Conservation (phyloP, 306 rosid species). For the Sindora glabra region DNA sequence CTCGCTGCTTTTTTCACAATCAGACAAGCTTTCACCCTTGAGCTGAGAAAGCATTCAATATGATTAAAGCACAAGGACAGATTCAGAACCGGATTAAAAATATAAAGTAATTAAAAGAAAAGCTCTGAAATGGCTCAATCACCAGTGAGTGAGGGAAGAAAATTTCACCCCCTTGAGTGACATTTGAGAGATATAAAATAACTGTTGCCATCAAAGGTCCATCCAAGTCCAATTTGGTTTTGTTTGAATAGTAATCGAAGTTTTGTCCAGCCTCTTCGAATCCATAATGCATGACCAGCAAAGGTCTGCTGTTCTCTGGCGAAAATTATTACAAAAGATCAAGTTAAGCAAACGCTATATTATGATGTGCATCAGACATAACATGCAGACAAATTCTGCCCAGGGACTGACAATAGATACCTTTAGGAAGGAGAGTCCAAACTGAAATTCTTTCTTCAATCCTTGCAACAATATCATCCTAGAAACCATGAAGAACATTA, state of each 20-base stretch:
- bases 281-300: slow-evolving; percentile 40
- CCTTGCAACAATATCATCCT: slow-evolving; percentile 66
- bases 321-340: not conserved
- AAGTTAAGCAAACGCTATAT: not conserved
- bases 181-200: slow-evolving; percentile 68
- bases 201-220: slow-evolving; percentile 66
- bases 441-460: slow-evolving; percentile 69
- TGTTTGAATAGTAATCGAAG: slow-evolving; percentile 30
- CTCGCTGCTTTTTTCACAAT: slow-evolving; percentile 29
- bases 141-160: slow-evolving; percentile 60
- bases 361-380: not conserved
- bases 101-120: not conserved
- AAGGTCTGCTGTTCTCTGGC: slow-evolving; percentile 56
- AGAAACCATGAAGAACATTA: slow-evolving; percentile 11
- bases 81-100: not conserved
- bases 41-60: slow-evolving; percentile 31
- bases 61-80: not conserved
- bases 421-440: slow-evolving; percentile 93
- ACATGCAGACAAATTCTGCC: not conserved
- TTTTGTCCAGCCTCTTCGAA: slow-evolving; percentile 29
- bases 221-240: slow-evolving; percentile 29
- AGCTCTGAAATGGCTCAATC: not conserved
- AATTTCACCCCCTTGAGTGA: slow-evolving; percentile 63
- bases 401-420: slow-evolving; percentile 27
- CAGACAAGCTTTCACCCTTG: slow-evolving; percentile 31